Conservation (phyloP, 805 yeast genomes). For the Hanseniaspora lindneri region DNA sequence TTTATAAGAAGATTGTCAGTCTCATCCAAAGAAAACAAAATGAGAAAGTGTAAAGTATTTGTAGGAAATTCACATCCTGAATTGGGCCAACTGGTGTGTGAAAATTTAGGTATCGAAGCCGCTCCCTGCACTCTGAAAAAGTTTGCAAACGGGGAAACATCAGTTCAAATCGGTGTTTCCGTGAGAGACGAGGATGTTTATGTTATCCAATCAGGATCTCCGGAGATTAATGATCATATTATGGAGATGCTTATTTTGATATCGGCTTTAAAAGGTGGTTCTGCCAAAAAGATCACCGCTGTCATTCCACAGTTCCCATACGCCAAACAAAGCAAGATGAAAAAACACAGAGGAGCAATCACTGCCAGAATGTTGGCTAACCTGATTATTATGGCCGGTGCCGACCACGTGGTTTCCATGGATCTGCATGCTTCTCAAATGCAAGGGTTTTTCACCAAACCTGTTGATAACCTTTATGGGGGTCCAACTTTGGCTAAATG, state of each 20-base stretch:
- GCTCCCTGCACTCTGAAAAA: conserved; percentile 86
- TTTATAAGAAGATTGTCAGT: conserved; percentile 14
- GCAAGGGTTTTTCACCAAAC: conserved; percentile 97
- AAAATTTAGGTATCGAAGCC: conserved; percentile 78
- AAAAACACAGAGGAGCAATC: conserved; percentile 96
- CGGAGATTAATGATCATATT: conserved; percentile 79
- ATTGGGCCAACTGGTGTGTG: conserved; percentile 80
- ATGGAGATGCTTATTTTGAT: conserved; percentile 91
- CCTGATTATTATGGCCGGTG: conserved; percentile 92
- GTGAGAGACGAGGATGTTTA: conserved; percentile 96
- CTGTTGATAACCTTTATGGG: conserved; percentile 92
- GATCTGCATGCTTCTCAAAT: conserved; percentile 92
- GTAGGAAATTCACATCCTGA: conserved; percentile 96
- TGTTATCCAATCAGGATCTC: conserved; percentile 81
- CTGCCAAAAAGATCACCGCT: conserved; percentile 92
- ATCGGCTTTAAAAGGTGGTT: conserved; percentile 93
- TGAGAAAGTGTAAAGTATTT: conserved; percentile 96
- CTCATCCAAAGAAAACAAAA: conserved; percentile 23
- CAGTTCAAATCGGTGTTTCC: conserved; percentile 87
- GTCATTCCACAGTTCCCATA: conserved; percentile 97
- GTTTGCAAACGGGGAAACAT: conserved; percentile 95
- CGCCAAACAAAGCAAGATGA: conserved; percentile 95
- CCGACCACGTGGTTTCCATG: conserved; percentile 96
- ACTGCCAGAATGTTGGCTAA: conserved; percentile 98
- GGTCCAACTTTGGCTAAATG: conserved; percentile 94